A percentile compares a stretch with the other conserved stretches of the same genome.
These are phyloP conservation scores for Colletotrichum godetiae DNA, from an alignment of 2,329 filamentous ascomycete species.

Conservation along the genomic window DNA sequence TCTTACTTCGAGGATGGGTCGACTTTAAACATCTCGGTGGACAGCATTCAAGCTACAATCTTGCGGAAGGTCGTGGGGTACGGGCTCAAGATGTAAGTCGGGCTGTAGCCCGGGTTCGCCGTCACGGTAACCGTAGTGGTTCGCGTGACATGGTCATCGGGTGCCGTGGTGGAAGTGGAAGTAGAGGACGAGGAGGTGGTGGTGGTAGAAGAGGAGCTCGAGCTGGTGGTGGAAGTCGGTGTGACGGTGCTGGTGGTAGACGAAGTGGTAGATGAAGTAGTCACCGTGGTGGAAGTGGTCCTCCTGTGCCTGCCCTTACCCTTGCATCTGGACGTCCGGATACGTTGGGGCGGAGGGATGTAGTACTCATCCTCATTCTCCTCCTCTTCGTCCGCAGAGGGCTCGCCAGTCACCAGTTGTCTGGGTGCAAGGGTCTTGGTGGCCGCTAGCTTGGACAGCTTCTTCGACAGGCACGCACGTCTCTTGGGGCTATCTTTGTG, in stretches of 20 bases:
- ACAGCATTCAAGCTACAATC: background rate
- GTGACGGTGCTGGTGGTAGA: background rate
- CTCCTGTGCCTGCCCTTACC: too few relatives aligned
- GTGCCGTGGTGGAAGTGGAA: background rate
- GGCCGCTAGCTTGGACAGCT: background rate
- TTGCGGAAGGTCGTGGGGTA: background rate
- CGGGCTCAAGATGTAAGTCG: background rate
- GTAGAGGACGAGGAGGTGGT: background rate
- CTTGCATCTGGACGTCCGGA: too few relatives aligned
- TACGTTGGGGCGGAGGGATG: too few relatives aligned
- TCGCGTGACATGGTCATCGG: background rate
- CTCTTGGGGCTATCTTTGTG: too few relatives aligned
- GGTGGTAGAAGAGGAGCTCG: background rate
- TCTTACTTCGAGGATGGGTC: too few relatives aligned
- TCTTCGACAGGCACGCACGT: too few relatives aligned
- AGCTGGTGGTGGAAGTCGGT: background rate
- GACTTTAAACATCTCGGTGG: too few relatives aligned
- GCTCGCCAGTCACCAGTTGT: background rate
- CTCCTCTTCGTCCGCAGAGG: too few relatives aligned
- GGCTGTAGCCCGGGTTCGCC: background rate
- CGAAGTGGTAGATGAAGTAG: background rate
- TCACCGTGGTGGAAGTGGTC: background rate
- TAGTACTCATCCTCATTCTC: too few relatives aligned
- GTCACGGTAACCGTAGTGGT: background rate
- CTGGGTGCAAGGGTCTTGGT: background rate